A percentile compares a stretch with the other conserved stretches of the same genome.
These are phyloP conservation scores for Wickerhamiella pararugosa DNA, from an alignment of 1,139 yeast species.

Conservation along the genomic window DNA sequence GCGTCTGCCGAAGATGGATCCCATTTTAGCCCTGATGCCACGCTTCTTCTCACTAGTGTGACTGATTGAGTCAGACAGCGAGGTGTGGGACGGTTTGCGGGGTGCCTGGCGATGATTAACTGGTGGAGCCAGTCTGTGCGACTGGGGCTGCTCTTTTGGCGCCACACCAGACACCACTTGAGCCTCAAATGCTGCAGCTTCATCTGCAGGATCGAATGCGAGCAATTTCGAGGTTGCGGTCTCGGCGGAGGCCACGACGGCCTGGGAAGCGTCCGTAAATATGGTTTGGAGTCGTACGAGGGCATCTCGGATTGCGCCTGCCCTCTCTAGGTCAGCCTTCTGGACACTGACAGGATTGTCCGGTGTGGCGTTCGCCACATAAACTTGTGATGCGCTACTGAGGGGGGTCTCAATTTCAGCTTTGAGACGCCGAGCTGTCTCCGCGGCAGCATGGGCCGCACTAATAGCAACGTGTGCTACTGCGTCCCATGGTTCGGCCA, in stretches of 20 bases:
- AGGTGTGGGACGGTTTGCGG: constrained; percentile 6
- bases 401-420: constrained; percentile 24
- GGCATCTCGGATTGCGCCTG: constrained; percentile 50
- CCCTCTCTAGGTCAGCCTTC: constrained; percentile 51
- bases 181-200: constrained; percentile 41
- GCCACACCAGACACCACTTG: constrained; percentile 25
- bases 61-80: constrained; percentile 9
- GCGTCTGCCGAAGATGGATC: constrained; percentile 64
- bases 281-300: constrained; percentile 57
- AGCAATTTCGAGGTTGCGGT: constrained; percentile 50
- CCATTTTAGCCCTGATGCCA: constrained; percentile 54
- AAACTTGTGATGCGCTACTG: constrained; percentile 19
- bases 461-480: constrained; percentile 18
- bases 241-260: constrained; percentile 34
- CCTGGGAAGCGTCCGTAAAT: constrained; percentile 25
- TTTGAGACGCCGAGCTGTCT: constrained; percentile 21
- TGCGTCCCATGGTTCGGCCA: constrained; percentile 23
- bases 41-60: constrained; percentile 19
- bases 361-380: constrained; percentile 18
- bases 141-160: constrained; percentile 13
- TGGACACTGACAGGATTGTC: constrained; percentile 38
- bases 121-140: constrained; percentile 2
- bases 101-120: constrained; percentile 3
- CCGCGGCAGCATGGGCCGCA: constrained; percentile 21
- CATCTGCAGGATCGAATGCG: constrained; percentile 43